phyloP scores from a whole-genome alignment of 306 rosid species.

The Pyrus betulifolia region DNA sequence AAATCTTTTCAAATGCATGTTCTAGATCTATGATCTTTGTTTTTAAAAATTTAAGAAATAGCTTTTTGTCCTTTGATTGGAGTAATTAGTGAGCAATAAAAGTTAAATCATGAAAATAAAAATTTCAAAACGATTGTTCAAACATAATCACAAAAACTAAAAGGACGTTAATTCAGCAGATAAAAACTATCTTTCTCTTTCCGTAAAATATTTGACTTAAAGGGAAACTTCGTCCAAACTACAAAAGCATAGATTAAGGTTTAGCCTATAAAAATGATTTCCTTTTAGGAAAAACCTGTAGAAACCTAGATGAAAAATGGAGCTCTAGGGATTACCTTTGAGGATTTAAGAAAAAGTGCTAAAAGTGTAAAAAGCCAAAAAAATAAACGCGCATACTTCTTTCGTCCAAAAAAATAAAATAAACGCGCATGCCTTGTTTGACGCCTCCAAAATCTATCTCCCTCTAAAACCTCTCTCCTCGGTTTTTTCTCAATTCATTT shows the following conservation, averaged over 20 bases:
- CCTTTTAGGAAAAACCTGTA: neutral
- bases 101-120: too few species aligned
- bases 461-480: constrained; percentile 1
- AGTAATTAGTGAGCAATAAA: too few species aligned
- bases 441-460: neutral
- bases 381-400: neutral
- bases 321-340: neutral
- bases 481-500: neutral
- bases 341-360: neutral
- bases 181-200: too few species aligned
- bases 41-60: too few species aligned
- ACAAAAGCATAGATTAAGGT: too few species aligned
- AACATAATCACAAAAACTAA: too few species aligned
- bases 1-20: too few species aligned
- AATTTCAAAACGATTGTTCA: accelerated
- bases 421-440: neutral
- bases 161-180: accelerated
- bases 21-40: too few species aligned
- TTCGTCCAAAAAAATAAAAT: neutral
- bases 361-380: neutral
- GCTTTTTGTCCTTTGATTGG: too few species aligned
- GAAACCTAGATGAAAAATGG: neutral
- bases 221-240: too few species aligned
- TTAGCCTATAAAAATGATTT: too few species aligned
- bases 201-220: accelerated